These are phyloP conservation scores for Penicillium sp. DNA, from an alignment of 2,329 filamentous ascomycete genomes.

Conservation along the genomic window DNA sequence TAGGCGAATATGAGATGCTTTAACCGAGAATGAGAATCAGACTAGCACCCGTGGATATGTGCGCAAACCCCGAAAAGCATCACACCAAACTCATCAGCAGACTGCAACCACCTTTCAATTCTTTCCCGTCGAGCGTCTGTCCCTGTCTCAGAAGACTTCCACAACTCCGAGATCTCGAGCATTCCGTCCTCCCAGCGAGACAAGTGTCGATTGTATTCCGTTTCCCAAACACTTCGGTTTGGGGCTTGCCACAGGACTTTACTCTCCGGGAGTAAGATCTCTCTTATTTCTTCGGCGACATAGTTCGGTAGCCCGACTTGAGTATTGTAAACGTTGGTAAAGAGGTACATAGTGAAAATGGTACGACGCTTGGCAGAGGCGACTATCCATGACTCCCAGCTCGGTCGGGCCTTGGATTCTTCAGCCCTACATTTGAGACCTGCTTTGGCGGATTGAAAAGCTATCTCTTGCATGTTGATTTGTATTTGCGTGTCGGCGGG, in stretches of 20 bases:
- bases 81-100: constrained; percentile 55
- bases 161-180: constrained; percentile 54
- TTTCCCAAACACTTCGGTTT: constrained; percentile 44
- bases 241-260: constrained; percentile 48
- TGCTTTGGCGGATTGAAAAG: constrained; percentile 39
- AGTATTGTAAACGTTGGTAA: constrained; percentile 51
- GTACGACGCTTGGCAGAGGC: constrained; percentile 55
- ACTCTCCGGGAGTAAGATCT: constrained; percentile 44
- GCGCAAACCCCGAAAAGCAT: constrained; percentile 50
- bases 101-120: constrained; percentile 52
- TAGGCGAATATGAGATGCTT: neutral
- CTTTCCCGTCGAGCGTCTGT: constrained; percentile 36
- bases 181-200: constrained; percentile 44
- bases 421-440: constrained; percentile 51
- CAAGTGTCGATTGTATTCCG: constrained; percentile 45
- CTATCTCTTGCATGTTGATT: constrained; percentile 53
- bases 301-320: constrained; percentile 49
- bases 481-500: constrained; percentile 40
- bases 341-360: constrained; percentile 54
- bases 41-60: constrained; percentile 31
- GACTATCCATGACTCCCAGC: constrained; percentile 56
- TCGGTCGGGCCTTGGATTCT: constrained; percentile 39
- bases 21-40: too few relatives aligned
- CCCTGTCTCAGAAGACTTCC: constrained; percentile 42
- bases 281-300: constrained; percentile 50